Evolutionary conservation across 352 stramenopile genomes (phyloP), one percentile per base, ranked within the genome.

Genomic region (Blastocystis sp.): DNA sequence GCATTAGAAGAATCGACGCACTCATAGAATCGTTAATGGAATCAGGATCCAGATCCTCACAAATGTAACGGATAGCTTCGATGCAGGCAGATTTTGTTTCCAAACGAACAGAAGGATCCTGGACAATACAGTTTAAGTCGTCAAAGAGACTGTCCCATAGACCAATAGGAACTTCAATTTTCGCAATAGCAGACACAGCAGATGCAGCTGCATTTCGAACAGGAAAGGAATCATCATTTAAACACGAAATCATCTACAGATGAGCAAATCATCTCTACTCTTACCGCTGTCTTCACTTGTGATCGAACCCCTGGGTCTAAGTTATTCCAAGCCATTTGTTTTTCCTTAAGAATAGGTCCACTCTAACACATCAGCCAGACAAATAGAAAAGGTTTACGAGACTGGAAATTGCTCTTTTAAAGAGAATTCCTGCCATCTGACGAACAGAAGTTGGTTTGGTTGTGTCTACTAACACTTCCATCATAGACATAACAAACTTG

Each of bases 141-240:
- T 57, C 58, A 14, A 87, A 78, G 37, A 87, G 43, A 57, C 52
- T n/a, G 24, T 74, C 24, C 77, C 77, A 87, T 21, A 78, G 54
- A 51, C 29, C 21, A 19, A 87, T 78, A 1, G 77, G 77, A 27
- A 87, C 27, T 39, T 87, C 77, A 51, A 87, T 87, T 29, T 52
- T 32, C 2, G 77, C 77, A 56, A 87, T 87, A 42, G 77, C 77
- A 11, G 77, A 87, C n/a, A 87, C 49, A 4, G 77, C 43, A 32
- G 77, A 78, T 2, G 77, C 77, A 52, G 77, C 77, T 21, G 59
- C 77, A 24, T 78, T 87, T 21, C 77, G 52, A 19, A 87, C 77
- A 56, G 52, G 14, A 11, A 27, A 27, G 1, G 42, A 37, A 24
- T 29, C 27, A 43, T 83, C 71, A 11, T 29, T n/a, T 19, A 83